phyloP scores from a whole-genome alignment of 2,329 filamentous ascomycete species.

The Verticillium tricorpus region DNA sequence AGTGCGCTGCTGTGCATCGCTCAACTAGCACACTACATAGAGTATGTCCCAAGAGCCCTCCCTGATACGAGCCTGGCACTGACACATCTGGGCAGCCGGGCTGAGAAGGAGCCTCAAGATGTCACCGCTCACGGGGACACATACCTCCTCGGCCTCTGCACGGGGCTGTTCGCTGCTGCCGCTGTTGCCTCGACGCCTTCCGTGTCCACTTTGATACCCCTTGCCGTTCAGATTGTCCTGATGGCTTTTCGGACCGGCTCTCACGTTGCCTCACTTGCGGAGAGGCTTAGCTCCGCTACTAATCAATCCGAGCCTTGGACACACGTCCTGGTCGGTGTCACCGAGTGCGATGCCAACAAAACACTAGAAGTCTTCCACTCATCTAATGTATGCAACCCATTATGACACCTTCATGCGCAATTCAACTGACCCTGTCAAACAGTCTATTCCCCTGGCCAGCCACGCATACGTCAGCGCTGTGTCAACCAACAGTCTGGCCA shows the following conservation, averaged over 20 bases:
- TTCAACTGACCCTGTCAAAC: background rate
- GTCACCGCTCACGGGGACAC: slow-evolving; percentile 43
- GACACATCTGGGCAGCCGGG: slow-evolving; percentile 33
- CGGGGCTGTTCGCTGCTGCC: slow-evolving; percentile 64
- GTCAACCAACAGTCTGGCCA: slow-evolving; percentile 41
- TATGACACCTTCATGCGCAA: background rate
- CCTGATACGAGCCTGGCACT: slow-evolving; percentile 17
- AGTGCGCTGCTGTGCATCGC: slow-evolving; percentile 60
- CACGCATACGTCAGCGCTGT: slow-evolving; percentile 52
- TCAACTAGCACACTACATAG: slow-evolving; percentile 65
- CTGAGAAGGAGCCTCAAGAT: slow-evolving; percentile 52
- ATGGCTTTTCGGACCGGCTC: slow-evolving; percentile 63
- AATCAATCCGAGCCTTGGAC: slow-evolving; percentile 60
- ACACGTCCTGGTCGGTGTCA: slow-evolving; percentile 55
- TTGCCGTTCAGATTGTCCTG: slow-evolving; percentile 60
- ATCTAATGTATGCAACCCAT: slow-evolving; percentile 35
- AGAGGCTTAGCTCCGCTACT: slow-evolving; percentile 33
- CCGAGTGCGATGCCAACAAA: slow-evolving; percentile 44
- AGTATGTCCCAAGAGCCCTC: slow-evolving; percentile 38
- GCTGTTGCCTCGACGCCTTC: slow-evolving; percentile 61
- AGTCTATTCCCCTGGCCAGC: slow-evolving; percentile 38
- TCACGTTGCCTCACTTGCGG: slow-evolving; percentile 46
- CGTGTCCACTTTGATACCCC: slow-evolving; percentile 54
- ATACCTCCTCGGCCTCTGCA: slow-evolving; percentile 61
- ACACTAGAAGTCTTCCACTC: slow-evolving; percentile 55